phyloP scores from a whole-genome alignment of 1,284 basidiomycete species.

The Apiotrichum sp. region DNA sequence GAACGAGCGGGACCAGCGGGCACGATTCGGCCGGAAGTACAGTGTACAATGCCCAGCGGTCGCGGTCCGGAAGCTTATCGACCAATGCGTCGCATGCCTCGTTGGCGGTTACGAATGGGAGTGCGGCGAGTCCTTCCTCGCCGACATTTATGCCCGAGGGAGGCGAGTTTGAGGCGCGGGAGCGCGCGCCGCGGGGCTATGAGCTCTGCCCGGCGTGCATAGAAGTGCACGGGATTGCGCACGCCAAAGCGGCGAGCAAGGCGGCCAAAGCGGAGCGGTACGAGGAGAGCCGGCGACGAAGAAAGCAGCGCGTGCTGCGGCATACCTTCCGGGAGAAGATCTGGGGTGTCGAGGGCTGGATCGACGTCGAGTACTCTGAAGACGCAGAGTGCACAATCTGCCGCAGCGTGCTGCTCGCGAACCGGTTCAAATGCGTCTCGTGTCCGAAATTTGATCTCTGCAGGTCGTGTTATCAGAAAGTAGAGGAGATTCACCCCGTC shows the following conservation, averaged over 20 bases:
- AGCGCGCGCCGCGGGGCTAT: constrained; percentile 54
- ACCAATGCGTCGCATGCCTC: constrained; percentile 19
- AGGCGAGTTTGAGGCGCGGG: neutral
- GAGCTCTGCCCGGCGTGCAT: constrained; percentile 76
- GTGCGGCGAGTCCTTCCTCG: constrained; percentile 15
- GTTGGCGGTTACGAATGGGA: constrained; percentile 15
- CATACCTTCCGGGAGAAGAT: constrained; percentile 79
- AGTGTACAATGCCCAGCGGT: constrained; percentile 18
- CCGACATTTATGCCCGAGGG: constrained; percentile 3
- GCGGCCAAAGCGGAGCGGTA: constrained; percentile 33
- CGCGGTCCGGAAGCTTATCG: constrained; percentile 21
- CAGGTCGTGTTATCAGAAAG: constrained; percentile 58
- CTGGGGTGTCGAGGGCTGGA: constrained; percentile 75
- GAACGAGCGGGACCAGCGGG: too few species aligned
- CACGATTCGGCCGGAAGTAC: constrained; percentile 10
- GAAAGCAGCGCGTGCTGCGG: constrained; percentile 55
- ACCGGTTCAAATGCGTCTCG: constrained; percentile 74
- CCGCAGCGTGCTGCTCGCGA: constrained; percentile 55
- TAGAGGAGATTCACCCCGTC: constrained; percentile 79
- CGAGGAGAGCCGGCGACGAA: constrained; percentile 51
- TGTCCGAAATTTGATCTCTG: constrained; percentile 75
- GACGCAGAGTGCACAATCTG: constrained; percentile 71
- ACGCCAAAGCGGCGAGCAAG: constrained; percentile 51
- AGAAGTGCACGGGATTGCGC: constrained; percentile 65
- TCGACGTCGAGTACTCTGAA: constrained; percentile 67